Percentiles rank a stretch among this genome's conserved stretches.
Conservation (phyloP, 176 grass and related monocot genomes). For the Thinopyrum elongatum region DNA sequence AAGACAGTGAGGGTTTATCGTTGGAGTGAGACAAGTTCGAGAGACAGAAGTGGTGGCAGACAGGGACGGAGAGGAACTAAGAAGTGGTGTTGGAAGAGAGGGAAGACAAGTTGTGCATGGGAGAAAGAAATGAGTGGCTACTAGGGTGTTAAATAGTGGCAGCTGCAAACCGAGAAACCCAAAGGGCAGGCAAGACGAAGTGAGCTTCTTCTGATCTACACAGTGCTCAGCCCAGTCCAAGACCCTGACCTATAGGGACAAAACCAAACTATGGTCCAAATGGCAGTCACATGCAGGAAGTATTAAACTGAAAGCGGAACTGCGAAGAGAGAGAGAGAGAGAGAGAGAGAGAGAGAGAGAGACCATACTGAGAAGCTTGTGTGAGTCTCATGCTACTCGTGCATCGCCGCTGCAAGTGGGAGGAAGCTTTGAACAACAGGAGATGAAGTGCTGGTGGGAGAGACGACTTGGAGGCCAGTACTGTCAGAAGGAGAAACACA, state of each 20-base stretch:
- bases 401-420: conserved; percentile 39
- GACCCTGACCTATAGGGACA: conserved; percentile 35
- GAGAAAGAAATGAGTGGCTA: conserved; percentile 51
- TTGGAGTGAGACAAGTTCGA: conserved; percentile 22
- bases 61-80: conserved; percentile 30
- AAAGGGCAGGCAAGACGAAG: conserved; percentile 21
- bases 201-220: conserved; percentile 14
- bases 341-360: not conserved
- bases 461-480: conserved; percentile 36
- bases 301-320: not conserved
- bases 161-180: conserved; percentile 31
- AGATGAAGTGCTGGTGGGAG: conserved; percentile 38
- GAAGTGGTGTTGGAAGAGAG: conserved; percentile 31
- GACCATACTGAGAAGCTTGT: conserved; percentile 6
- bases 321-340: not conserved
- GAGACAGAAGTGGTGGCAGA: conserved; percentile 32
- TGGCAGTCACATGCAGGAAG: conserved; percentile 23
- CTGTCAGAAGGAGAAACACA: conserved; percentile 66
- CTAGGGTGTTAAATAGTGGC: conserved; percentile 68
- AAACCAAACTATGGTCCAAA: conserved; percentile 30
- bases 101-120: conserved; percentile 52
- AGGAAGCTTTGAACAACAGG: conserved; percentile 40
- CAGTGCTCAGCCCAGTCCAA: conserved; percentile 14
- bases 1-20: conserved; percentile 32
- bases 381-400: conserved; percentile 19